Evolutionary conservation across 805 yeast species (phyloP).

Genomic region (Kodamaea laetipori): DNA sequence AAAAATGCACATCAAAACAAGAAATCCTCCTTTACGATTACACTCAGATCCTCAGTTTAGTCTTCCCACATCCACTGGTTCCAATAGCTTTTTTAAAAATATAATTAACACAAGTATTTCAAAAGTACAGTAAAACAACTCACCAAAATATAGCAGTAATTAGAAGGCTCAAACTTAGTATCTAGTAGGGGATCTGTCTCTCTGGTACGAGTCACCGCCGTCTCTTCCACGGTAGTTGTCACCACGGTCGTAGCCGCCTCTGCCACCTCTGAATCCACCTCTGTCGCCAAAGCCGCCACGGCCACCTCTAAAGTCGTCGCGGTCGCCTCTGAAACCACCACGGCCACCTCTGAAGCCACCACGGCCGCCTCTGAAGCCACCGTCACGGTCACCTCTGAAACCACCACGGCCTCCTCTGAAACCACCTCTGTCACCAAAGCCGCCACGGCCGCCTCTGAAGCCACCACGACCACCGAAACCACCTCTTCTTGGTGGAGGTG

Average conservation of each 20-base stretch:
- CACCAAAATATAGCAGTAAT: constrained; percentile 1
- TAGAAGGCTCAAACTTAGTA: constrained; percentile 38
- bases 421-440: constrained; percentile 40
- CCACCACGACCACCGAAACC: constrained; percentile 45
- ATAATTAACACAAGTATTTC: constrained; percentile 9
- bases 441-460: constrained; percentile 38
- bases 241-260: constrained; percentile 50
- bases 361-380: constrained; percentile 38
- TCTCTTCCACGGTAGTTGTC: constrained; percentile 35
- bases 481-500: constrained; percentile 50
- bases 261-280: constrained; percentile 35
- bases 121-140: constrained; percentile 7
- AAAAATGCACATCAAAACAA: constrained; percentile 5
- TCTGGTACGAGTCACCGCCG: constrained; percentile 47
- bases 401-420: constrained; percentile 46
- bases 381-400: constrained; percentile 22
- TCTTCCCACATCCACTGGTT: constrained; percentile 7
- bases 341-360: constrained; percentile 39
- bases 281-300: constrained; percentile 35
- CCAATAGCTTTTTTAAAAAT: constrained; percentile 4
- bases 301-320: constrained; percentile 46
- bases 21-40: constrained; percentile 8
- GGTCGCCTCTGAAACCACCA: constrained; percentile 37
- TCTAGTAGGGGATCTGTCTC: constrained; percentile 75
- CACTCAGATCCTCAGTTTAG: constrained; percentile 7